Conservation (phyloP, 2,329 filamentous ascomycete species). For the Thyridium curvatum region DNA sequence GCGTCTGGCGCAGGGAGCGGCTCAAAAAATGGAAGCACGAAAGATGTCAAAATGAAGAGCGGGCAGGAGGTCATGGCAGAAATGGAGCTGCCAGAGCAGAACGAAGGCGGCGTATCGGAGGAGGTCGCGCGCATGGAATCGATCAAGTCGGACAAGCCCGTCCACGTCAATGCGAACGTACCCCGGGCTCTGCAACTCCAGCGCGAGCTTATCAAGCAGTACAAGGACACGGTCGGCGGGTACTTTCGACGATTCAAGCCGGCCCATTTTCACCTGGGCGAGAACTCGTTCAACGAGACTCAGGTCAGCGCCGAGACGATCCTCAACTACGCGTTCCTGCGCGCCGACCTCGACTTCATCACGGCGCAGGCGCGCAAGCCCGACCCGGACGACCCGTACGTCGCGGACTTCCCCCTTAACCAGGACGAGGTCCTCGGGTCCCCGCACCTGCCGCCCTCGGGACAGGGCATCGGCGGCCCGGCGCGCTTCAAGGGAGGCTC, state of each 20-base stretch:
- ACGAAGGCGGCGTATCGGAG: conserved; percentile 21
- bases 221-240: conserved; percentile 80
- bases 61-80: conserved; percentile 36
- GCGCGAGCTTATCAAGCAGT: conserved; percentile 64
- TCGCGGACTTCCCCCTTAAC: conserved; percentile 74
- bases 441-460: conserved; percentile 46
- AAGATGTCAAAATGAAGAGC: conserved; percentile 41
- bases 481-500: conserved; percentile 88
- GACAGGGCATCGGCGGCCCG: conserved; percentile 62
- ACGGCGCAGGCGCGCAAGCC: conserved; percentile 79
- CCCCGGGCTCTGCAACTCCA: conserved; percentile 63
- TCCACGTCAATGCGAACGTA: conserved; percentile 44
- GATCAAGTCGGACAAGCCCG: conserved; percentile 30
- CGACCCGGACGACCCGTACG: conserved; percentile 63
- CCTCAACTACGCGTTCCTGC: conserved; percentile 86
- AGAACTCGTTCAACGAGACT: conserved; percentile 13
- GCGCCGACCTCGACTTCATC: conserved; percentile 91
- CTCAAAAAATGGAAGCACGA: neutral
- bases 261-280: conserved; percentile 56
- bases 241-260: conserved; percentile 92
- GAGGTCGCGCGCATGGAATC: conserved; percentile 28
- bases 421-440: conserved; percentile 73
- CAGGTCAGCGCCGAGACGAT: conserved; percentile 66
- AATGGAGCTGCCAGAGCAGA: conserved; percentile 25
- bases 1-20: no score